Percentiles rank a stretch among this genome's conserved stretches.
Conservation (phyloP, 371 early-diverging fungal genomes). For the Zychaea mexicana region DNA sequence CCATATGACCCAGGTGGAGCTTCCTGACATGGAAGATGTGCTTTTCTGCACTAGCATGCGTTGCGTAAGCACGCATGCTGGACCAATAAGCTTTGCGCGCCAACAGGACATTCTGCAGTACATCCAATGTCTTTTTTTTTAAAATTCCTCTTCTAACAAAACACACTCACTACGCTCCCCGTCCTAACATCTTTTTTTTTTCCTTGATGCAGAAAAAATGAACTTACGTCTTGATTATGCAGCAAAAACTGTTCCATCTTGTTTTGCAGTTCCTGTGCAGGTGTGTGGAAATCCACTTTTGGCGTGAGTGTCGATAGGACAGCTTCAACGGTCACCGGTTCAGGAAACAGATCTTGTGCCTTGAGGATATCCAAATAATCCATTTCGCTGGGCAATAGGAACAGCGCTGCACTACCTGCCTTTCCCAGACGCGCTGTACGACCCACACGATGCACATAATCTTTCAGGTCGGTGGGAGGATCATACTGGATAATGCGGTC, state of each 20-base stretch:
- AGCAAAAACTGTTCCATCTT: constrained; percentile 65
- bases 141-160: background rate
- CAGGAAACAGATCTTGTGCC: constrained; percentile 63
- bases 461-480: constrained; percentile 90
- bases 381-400: constrained; percentile 88
- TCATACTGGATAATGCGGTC: constrained; percentile 96
- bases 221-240: constrained; percentile 53
- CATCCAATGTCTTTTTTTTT: background rate
- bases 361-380: constrained; percentile 81
- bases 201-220: background rate
- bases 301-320: constrained; percentile 44
- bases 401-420: constrained; percentile 81
- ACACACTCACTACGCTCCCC: background rate
- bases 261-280: constrained; percentile 68
- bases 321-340: constrained; percentile 51
- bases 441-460: constrained; percentile 98
- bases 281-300: constrained; percentile 47
- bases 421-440: constrained; percentile 97
- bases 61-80: constrained; percentile 91
- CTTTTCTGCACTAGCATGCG: constrained; percentile 81
- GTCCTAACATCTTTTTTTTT: too few species aligned
- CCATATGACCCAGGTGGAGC: constrained; percentile 94
- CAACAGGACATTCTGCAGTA: constrained; percentile 53
- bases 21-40: constrained; percentile 91
- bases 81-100: constrained; percentile 87